Percentiles rank a stretch among this genome's conserved stretches.
Conservation (phyloP, 2,329 filamentous ascomycete species). For the Chaetomium globosum region DNA sequence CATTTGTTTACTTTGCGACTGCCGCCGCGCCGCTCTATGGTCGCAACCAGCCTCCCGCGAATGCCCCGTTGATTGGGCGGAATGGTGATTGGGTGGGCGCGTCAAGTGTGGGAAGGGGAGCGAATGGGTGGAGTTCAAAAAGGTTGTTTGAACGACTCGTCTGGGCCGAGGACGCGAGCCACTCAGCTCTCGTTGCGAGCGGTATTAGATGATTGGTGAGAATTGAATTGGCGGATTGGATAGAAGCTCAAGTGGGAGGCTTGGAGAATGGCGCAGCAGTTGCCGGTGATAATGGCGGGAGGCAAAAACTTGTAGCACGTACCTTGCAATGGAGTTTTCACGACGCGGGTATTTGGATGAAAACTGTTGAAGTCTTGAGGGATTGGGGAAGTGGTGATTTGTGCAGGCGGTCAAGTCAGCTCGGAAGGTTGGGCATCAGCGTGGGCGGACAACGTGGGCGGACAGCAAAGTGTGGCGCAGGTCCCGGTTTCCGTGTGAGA, state of each 20-base stretch:
- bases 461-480: slow-evolving; percentile 36
- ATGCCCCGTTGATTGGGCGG: slow-evolving; percentile 39
- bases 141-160: slow-evolving; percentile 37
- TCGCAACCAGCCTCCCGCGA: slow-evolving; percentile 32
- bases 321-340: slow-evolving; percentile 28
- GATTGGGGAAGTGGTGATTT: slow-evolving; percentile 35
- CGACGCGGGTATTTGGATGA: slow-evolving; percentile 21
- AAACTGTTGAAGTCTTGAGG: slow-evolving; percentile 20
- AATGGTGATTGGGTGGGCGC: slow-evolving; percentile 41
- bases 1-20: slow-evolving; percentile 38
- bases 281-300: slow-evolving; percentile 10
- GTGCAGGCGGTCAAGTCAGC: slow-evolving; percentile 43
- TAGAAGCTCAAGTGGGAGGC: slow-evolving; percentile 22
- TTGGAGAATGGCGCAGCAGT: slow-evolving; percentile 12
- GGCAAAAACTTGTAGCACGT: slow-evolving; percentile 24
- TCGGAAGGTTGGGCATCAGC: slow-evolving; percentile 44
- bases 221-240: slow-evolving; percentile 32
- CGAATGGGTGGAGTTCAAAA: slow-evolving; percentile 41
- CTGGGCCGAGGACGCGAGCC: slow-evolving; percentile 31
- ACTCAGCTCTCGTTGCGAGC: slow-evolving; percentile 39
- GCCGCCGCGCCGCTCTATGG: slow-evolving; percentile 21
- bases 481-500: slow-evolving; percentile 27
- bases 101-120: slow-evolving; percentile 35
- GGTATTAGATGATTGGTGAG: slow-evolving; percentile 42
- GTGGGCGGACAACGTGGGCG: slow-evolving; percentile 34